Percentiles rank a stretch among this genome's conserved stretches.
Conservation (phyloP, 352 stramenopile genomes). For the Thalassiosira hispida region DNA sequence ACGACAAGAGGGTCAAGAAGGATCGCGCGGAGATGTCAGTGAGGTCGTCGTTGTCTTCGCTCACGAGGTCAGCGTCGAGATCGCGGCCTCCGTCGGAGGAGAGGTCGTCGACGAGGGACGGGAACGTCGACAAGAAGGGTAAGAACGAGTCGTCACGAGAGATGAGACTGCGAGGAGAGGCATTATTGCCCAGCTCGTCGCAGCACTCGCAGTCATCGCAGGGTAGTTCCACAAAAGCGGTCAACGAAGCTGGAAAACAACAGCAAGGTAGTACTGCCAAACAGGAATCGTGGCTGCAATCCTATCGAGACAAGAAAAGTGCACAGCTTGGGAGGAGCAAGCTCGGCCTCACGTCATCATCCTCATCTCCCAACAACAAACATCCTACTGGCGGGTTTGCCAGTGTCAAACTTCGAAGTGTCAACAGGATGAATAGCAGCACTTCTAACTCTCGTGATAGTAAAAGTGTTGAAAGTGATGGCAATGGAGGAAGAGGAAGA, state of each 20-base stretch:
- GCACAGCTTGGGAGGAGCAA: too few relatives aligned
- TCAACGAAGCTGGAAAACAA: neutral
- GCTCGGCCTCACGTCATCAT: too few relatives aligned
- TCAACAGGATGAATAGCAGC: neutral
- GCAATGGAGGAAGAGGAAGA: neutral
- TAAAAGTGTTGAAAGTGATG: neutral
- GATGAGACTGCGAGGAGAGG: neutral
- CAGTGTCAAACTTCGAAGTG: neutral
- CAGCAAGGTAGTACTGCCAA: too few relatives aligned
- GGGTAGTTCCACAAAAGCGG: neutral
- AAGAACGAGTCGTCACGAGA: neutral
- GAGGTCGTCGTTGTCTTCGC: neutral
- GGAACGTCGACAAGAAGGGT: too few relatives aligned
- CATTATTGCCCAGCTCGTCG: too few relatives aligned
- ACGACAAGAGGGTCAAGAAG: slow-evolving; percentile 45
- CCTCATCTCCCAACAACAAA: neutral
- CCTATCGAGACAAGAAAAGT: too few relatives aligned
- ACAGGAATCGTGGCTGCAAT: too few relatives aligned
- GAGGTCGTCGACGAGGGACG: neutral
- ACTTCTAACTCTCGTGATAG: neutral
- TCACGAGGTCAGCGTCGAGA: neutral
- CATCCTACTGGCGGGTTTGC: too few relatives aligned
- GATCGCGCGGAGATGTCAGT: slow-evolving; percentile 10
- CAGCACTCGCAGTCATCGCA: neutral
- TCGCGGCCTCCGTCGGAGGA: neutral